Evolutionary conservation across 2,329 filamentous ascomycete genomes (phyloP), one percentile per base, ranked within the genome.

Genomic region (Lizonia empirigonia): DNA sequence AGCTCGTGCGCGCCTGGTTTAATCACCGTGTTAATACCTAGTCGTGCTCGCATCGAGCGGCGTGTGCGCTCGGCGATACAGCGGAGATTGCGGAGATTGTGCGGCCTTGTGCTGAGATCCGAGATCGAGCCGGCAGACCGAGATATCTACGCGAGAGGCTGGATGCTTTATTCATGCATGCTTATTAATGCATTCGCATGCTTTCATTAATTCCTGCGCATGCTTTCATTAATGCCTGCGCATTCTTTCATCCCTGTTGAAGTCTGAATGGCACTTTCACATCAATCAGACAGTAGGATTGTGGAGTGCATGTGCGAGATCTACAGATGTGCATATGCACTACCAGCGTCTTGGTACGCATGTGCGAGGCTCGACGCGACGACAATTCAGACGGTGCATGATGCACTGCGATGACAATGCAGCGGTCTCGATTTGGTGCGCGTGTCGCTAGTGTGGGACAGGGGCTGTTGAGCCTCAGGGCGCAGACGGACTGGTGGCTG

Each of bases 51-150:
- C 22, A 7, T 24, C 34, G 20, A 23, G n/a, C 24, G n/a, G n/a
- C 7, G 22, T 37, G 34, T 22, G 34, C 6, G 24, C 24, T 40
- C 23, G 34, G 34, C n/a, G 30, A 13, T 16, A 7, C n/a, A n/a
- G n/a, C n/a, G n/a, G n/a, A n/a, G n/a, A n/a, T n/a, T 2, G 1
- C 34, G 47, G 47, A 50, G 47, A 50, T 50, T 27, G 39, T 29
- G n/a, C 47, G 27, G 39, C 3, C 8, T 5, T 32, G 19, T 18
- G 7, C 18, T 2, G 30, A 45, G 42, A 37, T 45, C 42, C 46
- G 38, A 50, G 34, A 10, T 33, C 34, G 15, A 20, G 42, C 42
- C 42, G 19, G 20, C 18, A 32, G 33, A 33, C 42, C 46, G 46
- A 50, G 46, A 27, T 33, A 34, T 23, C 13, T 50, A 27, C 46